Base-by-base conservation (phyloP, 441 rosid species). In the Pelargonium australe region DNA sequence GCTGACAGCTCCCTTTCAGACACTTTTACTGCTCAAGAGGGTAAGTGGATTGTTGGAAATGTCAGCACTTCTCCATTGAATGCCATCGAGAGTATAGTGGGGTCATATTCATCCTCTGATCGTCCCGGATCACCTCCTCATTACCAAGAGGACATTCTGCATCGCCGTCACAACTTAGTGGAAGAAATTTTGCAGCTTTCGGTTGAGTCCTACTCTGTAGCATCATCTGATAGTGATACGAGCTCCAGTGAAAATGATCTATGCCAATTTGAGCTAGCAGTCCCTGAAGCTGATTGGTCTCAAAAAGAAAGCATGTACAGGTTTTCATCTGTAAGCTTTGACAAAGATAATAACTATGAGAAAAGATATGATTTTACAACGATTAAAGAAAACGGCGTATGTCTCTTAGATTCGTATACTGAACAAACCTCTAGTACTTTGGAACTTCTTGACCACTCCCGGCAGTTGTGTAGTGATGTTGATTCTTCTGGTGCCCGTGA, bases 121-220 rank as follows among this genome's bases (percentile, higher is more conserved):
- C 68, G 75, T 72, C 91, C 84, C 74, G 82, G 86, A 73, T 88
- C 99, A 31, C 97, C 97, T 34, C 99, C 99, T 74, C 91, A 87
- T 75, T 94, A 88, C 69, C 82, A 77, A 70, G 86, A 86, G 76
- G 95, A 91, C 82, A 85, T 94, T 77, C 77, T 94, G 81, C 87
- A 86, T 68, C 96, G 92, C 51, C 88, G 96, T 47, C 89, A 85
- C 65, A 82, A 86, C 77, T 80, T 94, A 68, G 97, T 89, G 74
- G 96, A 89, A 77, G 99, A 94, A 83, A 86, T 87, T 76, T 77
- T 94, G 82, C 99, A 88, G 85, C 85, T 89, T 28, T 85, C 99
- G 77, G 97, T 90, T 6, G 94, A 86, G 62, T 88, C 99, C 73
- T 88, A 68, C 79, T 89, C 96, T 7, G 77, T 85, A 70, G 89